Conservation (phyloP, 2,329 filamentous ascomycete genomes). For the Colletotrichum falcatum region DNA sequence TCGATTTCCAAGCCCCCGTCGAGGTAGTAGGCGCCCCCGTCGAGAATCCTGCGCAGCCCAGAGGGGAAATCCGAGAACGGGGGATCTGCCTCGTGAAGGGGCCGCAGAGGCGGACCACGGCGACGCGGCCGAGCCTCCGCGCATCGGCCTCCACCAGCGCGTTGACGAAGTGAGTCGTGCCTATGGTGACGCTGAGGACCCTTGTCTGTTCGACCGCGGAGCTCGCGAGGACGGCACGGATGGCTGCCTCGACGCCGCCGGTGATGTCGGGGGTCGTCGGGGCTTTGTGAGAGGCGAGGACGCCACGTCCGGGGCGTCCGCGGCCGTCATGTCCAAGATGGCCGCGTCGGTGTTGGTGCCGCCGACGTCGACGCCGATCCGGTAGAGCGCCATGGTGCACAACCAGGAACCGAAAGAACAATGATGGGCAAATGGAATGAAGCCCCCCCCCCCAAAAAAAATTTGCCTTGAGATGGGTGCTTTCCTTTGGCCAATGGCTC, state of each 20-base stretch:
- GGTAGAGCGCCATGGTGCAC: conserved; percentile 52
- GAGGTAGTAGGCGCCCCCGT: conserved; percentile 56
- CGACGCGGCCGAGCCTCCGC: conserved; percentile 56
- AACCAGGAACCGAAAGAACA: too few relatives aligned
- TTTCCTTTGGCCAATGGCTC: too few relatives aligned
- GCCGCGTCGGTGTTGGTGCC: conserved; percentile 59
- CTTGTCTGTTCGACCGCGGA: conserved; percentile 52
- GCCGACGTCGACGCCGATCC: conserved; percentile 58
- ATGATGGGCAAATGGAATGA: too few relatives aligned
- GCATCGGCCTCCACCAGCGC: conserved; percentile 60
- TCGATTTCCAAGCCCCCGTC: conserved; percentile 63
- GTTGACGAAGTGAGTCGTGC: conserved; percentile 64
- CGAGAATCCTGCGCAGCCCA: conserved; percentile 54
- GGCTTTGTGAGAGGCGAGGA: conserved; percentile 61
- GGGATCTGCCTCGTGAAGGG: conserved; percentile 58
- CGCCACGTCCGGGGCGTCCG: conserved; percentile 52
- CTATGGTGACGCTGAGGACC: conserved; percentile 62
- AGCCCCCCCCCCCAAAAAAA: too few relatives aligned
- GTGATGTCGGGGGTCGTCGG: conserved; percentile 64
- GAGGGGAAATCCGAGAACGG: conserved; percentile 61
- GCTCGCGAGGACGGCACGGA: conserved; percentile 55
- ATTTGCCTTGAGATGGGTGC: too few relatives aligned
- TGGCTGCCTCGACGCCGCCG: conserved; percentile 60
- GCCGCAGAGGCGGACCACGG: conserved; percentile 59
- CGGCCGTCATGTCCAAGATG: conserved; percentile 56